Evolutionary conservation across 352 stramenopile genomes (phyloP), one percentile per base, ranked within the genome.

Genomic region (Globisporangium splendens): DNA sequence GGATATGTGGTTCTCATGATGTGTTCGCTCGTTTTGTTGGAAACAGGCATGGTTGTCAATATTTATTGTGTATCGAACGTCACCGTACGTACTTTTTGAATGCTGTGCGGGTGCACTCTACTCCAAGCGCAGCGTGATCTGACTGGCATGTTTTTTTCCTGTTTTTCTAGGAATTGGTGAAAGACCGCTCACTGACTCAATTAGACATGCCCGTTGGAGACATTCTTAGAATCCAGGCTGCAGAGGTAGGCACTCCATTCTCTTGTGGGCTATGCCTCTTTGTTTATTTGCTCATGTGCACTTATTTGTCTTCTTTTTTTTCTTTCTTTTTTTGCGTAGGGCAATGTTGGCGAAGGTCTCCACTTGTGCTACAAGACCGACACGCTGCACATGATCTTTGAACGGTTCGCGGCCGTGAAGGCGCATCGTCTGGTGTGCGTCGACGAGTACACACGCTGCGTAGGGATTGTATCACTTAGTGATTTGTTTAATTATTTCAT

Each of bases 401-500:
- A 95, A 65, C 83, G 83, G 53, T 95, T 95, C 55, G 85, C 85
- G 31, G 83, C 85, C 12, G 82, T 85, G 54, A 95, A 95, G 56
- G 85, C 82, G n/a, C 85, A 95, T 56, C 85, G 83, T 31, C 75
- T 95, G 52, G 83, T 95, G 42, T 95, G 85, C 62, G 81, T 91
- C 66, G 83, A 95, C 73, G 83, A 93, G 71, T 89, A 84, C 70
- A 78, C 68, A 61, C 83, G 77, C 49, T 93, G 83, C 64, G 83
- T 93, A 49, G 85, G 85, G 54, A 73, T 95, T 62, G 79, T 95
- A 69, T 90, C 85, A 53, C 79, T 95, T 56, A 93, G 85, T 63
- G 85, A 95, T 72, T 72, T 95, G 78, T 95, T 95, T 79, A 91
- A 92, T 83, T 95, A 95, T 87, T 95, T 95, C 72, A 72, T 95